Evolutionary conservation across 208 protist genomes (phyloP).

Genomic region (Acanthamoeba culbertsoni): DNA sequence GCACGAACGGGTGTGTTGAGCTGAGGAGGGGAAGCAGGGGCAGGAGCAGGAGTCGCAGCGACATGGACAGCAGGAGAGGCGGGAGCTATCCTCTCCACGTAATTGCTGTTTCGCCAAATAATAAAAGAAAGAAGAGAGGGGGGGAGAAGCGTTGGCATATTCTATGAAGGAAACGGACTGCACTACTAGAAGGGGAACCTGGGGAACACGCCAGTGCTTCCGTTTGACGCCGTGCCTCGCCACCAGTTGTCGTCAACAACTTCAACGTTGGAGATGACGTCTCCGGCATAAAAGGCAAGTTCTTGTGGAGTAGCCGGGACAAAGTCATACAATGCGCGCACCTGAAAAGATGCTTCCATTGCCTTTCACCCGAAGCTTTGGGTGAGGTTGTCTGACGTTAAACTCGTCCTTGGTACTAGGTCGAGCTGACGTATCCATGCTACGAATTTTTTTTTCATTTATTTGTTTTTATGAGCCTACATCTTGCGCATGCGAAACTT

Average conservation of each 20-base stretch:
- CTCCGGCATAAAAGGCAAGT: not conserved
- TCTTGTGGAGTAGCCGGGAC: not conserved
- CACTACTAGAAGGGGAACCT: not conserved
- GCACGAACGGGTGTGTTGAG: constrained; percentile 13
- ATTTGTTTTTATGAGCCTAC: not conserved
- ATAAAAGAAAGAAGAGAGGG: not conserved
- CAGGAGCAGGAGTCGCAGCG: not conserved
- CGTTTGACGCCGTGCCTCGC: not conserved
- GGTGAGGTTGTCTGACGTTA: too few relatives aligned
- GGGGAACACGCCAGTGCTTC: not conserved
- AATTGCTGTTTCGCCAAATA: not conserved
- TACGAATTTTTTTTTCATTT: not conserved
- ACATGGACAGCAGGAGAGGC: not conserved
- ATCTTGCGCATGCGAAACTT: not conserved
- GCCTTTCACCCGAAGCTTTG: too few relatives aligned
- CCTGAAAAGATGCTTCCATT: too few relatives aligned
- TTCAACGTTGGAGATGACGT: constrained; percentile 16
- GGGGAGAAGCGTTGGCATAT: not conserved
- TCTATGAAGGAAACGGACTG: not conserved
- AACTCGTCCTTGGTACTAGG: not conserved
- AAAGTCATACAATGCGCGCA: constrained; percentile 48
- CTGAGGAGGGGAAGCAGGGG: not conserved
- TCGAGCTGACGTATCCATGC: not conserved
- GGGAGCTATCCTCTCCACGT: not conserved
- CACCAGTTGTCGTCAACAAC: constrained; percentile 11